Evolutionary conservation across 2,329 filamentous ascomycete species (phyloP), one percentile per base, ranked within the genome.

Genomic region (Alternaria tenuissima): DNA sequence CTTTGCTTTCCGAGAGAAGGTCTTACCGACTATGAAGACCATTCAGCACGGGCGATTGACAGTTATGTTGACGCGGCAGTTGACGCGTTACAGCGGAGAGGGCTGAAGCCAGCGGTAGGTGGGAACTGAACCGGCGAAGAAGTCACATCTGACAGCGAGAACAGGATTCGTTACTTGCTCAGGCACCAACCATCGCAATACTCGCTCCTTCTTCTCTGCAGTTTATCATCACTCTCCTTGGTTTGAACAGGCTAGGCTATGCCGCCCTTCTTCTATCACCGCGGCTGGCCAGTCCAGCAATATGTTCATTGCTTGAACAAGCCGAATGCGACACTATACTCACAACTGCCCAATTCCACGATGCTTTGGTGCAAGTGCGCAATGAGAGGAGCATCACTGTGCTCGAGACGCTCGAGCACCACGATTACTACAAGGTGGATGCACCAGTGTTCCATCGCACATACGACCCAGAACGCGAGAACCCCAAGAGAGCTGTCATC

Each of bases 231-330:
- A 83, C 84, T 4, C 76, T 85, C 42, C 79, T 88, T 44, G 86
- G 84, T 0, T 67, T 89, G 48, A 82, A 81, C 28, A 82, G 85
- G 61, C 75, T 88, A 12, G 86, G 87, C 8, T 85, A 86, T 74
- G 82, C 85, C 0, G 79, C 82, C 3, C 74, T 88, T 1, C 81
- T 87, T 34, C 77, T 88, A 2, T 87, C 85, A 0, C 86, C 84
- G 2, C 76, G 86, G 7, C 79, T 88, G 3, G 80, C 85, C 2
- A 78, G 80, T 3, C 79, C 82, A 53, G 86, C 86, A 5, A 84
- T 86, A 60, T 71, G 80, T 14, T 80, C 79, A 22, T 71, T 87
- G 7, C 75, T 75, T 9, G 64, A 68, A 14, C 57, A 65, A 8
- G 59, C 71, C 14, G 57, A 66, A 22, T 72, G 69, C 42, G 69